Evolutionary conservation across 805 yeast species (phyloP).

Genomic region (Yamadazyma philogaea): DNA sequence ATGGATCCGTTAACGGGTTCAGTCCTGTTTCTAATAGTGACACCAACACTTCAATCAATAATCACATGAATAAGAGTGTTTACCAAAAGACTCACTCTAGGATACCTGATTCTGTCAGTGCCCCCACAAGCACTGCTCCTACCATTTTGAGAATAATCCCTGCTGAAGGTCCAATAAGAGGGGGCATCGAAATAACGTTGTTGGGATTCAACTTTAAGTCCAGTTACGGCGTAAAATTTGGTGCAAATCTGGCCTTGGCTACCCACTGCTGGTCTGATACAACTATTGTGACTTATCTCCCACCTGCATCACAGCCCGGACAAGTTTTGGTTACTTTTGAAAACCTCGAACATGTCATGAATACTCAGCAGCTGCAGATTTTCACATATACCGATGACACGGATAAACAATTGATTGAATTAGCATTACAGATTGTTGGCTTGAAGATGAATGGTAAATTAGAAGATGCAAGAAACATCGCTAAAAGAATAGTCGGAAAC

Average conservation of each 20-base stretch:
- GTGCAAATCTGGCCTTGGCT: conserved; percentile 71
- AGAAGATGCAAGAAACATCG: conserved; percentile 93
- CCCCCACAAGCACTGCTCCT: conserved; percentile 36
- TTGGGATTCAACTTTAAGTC: conserved; percentile 84
- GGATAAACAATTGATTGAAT: conserved; percentile 88
- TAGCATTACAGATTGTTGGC: conserved; percentile 95
- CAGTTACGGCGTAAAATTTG: conserved; percentile 82
- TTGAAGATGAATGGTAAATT: conserved; percentile 93
- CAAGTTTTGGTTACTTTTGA: conserved; percentile 88
- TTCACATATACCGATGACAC: conserved; percentile 95
- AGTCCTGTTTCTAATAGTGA: conserved; percentile 48
- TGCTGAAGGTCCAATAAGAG: conserved; percentile 91
- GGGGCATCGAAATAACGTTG: conserved; percentile 93
- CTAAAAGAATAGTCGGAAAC: conserved; percentile 81
- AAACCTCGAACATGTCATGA: conserved; percentile 38
- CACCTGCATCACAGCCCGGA: conserved; percentile 87
- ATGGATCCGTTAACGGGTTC: conserved; percentile 37
- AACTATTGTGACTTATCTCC: conserved; percentile 89
- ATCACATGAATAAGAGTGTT: conserved; percentile 6
- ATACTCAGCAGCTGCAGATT: conserved; percentile 48
- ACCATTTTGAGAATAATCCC: conserved; percentile 86
- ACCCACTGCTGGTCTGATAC: conserved; percentile 96
- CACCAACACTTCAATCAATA: conserved; percentile 28
- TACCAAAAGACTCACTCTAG: conserved; percentile 12
- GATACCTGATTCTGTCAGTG: conserved; percentile 10